These are phyloP conservation scores for Rhododendron henanense DNA, from an alignment of 148 eudicot genomes.

Conservation along the genomic window DNA sequence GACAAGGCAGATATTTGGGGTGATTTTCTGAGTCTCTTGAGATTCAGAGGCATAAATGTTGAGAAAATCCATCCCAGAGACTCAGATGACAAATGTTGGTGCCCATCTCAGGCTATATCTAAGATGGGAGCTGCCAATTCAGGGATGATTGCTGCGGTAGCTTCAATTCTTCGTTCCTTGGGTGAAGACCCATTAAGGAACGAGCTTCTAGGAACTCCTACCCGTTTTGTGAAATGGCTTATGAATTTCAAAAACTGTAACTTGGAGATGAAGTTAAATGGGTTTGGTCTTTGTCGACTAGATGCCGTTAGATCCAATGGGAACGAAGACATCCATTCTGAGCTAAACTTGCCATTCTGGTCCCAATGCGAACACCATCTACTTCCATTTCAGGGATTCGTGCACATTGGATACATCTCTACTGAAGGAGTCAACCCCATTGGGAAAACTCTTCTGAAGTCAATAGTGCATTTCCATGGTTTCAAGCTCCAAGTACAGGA, in stretches of 20 bases:
- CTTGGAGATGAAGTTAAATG: constrained; percentile 59
- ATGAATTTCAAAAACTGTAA: constrained; percentile 55
- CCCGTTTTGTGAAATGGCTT: constrained; percentile 70
- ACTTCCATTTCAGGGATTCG: constrained; percentile 91
- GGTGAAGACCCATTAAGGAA: constrained; percentile 83
- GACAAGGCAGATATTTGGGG: constrained; percentile 47
- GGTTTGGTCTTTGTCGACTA: constrained; percentile 26
- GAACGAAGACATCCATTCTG: constrained; percentile 31
- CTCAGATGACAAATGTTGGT: constrained; percentile 41
- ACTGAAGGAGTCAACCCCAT: constrained; percentile 31
- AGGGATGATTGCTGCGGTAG: constrained; percentile 54
- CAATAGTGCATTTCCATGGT: constrained; percentile 78
- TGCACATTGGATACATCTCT: constrained; percentile 66
- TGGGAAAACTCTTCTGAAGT: constrained; percentile 53
- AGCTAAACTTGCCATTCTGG: constrained; percentile 69
- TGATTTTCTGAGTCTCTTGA: constrained; percentile 59
- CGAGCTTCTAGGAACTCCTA: constrained; percentile 73
- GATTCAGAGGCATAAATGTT: constrained; percentile 34
- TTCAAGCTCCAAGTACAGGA: constrained; percentile 96
- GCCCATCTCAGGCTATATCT: constrained; percentile 45
- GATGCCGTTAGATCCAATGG: constrained; percentile 34
- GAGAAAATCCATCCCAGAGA: constrained; percentile 24
- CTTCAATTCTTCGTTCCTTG: constrained; percentile 52
- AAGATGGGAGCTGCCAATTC: constrained; percentile 30
- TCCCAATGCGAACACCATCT: constrained; percentile 95